phyloP scores from a whole-genome alignment of 1,284 basidiomycete species.

The Grifola frondosa region DNA sequence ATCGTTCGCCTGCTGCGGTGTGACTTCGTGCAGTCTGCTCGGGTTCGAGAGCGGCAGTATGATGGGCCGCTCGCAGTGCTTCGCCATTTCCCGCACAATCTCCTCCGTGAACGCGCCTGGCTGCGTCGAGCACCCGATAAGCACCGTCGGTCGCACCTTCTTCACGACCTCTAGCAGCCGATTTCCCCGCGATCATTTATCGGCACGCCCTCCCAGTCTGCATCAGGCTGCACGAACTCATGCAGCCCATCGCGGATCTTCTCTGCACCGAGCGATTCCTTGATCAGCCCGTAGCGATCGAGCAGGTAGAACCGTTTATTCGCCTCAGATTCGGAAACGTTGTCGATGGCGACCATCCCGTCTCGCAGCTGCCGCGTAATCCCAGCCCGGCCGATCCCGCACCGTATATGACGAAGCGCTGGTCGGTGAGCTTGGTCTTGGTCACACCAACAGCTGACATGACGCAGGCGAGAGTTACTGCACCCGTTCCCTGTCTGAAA shows the following conservation, averaged over 20 bases:
- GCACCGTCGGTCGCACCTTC: conserved; percentile 65
- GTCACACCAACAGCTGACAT: conserved; percentile 79
- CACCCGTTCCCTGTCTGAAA: conserved; percentile 79
- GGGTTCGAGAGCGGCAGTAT: conserved; percentile 86
- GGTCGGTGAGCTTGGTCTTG: conserved; percentile 64
- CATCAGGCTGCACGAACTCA: conserved; percentile 58
- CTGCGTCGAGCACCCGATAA: conserved; percentile 82
- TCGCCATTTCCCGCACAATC: conserved; percentile 69
- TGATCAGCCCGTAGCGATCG: conserved; percentile 59
- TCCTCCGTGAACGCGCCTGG: conserved; percentile 82
- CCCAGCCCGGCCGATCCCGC: conserved; percentile 81
- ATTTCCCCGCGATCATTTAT: conserved; percentile 45
- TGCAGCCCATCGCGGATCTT: conserved; percentile 52
- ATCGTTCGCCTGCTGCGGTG: conserved; percentile 68
- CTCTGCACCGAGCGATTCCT: conserved; percentile 44
- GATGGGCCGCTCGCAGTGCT: conserved; percentile 69
- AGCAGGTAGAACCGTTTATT: conserved; percentile 67
- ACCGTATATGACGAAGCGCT: conserved; percentile 78
- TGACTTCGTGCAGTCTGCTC: conserved; percentile 72
- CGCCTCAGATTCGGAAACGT: conserved; percentile 56
- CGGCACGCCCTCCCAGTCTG: conserved; percentile 43
- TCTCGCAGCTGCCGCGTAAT: conserved; percentile 74
- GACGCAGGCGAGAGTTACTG: conserved; percentile 78
- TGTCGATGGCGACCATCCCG: conserved; percentile 67
- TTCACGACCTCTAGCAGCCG: conserved; percentile 67